Percentiles rank a stretch among this genome's conserved stretches.
Evolutionary conservation across 2,329 filamentous ascomycete genomes (phyloP).

Genomic region (Ustilaginoidea virens): DNA sequence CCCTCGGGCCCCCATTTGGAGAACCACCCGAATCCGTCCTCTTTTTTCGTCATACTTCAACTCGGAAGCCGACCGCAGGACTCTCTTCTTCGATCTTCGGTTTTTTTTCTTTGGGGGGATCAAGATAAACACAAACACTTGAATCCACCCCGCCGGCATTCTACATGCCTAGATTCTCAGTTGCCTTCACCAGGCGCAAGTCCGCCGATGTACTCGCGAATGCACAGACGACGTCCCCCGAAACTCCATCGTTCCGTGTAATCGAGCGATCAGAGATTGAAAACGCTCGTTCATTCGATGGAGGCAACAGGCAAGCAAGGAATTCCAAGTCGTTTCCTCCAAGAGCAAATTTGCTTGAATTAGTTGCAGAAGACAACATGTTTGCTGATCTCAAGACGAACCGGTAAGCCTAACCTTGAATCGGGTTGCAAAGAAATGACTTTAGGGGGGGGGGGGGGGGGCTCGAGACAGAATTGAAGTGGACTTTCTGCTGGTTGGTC

Average conservation of each 20-base stretch:
- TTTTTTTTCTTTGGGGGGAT: too few relatives aligned
- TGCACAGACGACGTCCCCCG: slow-evolving; percentile 25
- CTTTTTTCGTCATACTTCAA: too few relatives aligned
- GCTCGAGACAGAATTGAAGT: too few relatives aligned
- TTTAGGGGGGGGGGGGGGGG: too few relatives aligned
- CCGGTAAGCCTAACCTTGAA: slow-evolving; percentile 28
- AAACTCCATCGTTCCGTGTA: slow-evolving; percentile 41
- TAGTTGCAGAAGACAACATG: slow-evolving; percentile 40
- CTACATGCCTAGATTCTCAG: slow-evolving; percentile 49
- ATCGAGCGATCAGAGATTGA: slow-evolving; percentile 35
- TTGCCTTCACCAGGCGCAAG: slow-evolving; percentile 43
- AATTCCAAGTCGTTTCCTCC: slow-evolving; percentile 20
- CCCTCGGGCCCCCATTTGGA: too few relatives aligned
- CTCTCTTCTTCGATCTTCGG: too few relatives aligned
- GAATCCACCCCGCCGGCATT: slow-evolving; percentile 12
- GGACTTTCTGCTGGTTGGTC: too few relatives aligned
- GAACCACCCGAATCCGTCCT: too few relatives aligned
- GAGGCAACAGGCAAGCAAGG: slow-evolving; percentile 27
- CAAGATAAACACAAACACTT: slow-evolving; percentile 1
- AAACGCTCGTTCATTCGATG: slow-evolving; percentile 33
- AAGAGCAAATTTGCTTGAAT: slow-evolving; percentile 20
- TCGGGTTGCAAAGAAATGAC: neutral
- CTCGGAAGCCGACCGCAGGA: too few relatives aligned
- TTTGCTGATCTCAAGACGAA: slow-evolving; percentile 39
- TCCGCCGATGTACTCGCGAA: slow-evolving; percentile 39